These are phyloP conservation scores for Hymenoscyphus albidus DNA, from an alignment of 2,329 filamentous ascomycete genomes.

Conservation along the genomic window DNA sequence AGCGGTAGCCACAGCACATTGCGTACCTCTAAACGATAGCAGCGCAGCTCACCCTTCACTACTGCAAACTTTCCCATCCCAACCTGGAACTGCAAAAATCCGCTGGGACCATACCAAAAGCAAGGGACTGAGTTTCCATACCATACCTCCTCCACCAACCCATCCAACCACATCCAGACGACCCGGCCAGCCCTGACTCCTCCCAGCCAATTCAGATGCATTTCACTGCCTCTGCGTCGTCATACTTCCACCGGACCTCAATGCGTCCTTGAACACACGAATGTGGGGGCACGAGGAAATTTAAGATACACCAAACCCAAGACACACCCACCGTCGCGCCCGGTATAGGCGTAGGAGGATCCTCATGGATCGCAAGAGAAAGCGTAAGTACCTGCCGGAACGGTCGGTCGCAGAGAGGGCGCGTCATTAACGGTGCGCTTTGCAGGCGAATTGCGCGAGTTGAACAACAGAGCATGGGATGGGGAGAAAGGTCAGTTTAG, in stretches of 20 bases:
- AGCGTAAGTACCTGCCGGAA: conserved; percentile 45
- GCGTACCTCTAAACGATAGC: conserved; percentile 3
- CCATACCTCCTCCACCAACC: conserved; percentile 1
- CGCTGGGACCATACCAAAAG: conserved; percentile 2
- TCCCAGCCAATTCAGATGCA: conserved; percentile 34
- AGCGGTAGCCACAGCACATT: neutral
- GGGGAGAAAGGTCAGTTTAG: conserved; percentile 70
- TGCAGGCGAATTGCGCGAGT: conserved; percentile 80
- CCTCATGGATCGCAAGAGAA: conserved; percentile 62
- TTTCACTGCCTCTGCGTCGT: conserved; percentile 33
- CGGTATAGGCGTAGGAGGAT: conserved; percentile 31
- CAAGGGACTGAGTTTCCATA: conserved; percentile 15
- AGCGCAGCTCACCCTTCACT: neutral
- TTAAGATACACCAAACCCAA: conserved; percentile 26
- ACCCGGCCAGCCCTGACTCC: conserved; percentile 11
- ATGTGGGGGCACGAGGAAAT: conserved; percentile 36
- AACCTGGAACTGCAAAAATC: neutral
- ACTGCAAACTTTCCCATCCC: conserved; percentile 1
- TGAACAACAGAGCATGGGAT: conserved; percentile 85
- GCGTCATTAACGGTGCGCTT: conserved; percentile 21
- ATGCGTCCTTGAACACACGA: conserved; percentile 35
- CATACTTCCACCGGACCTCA: conserved; percentile 32
- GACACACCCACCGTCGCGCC: conserved; percentile 19
- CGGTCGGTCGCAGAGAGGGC: neutral
- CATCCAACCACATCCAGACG: conserved; percentile 11